Base-by-base conservation (phyloP, 2,329 filamentous ascomycete genomes). In the Apiospora koreana region DNA sequence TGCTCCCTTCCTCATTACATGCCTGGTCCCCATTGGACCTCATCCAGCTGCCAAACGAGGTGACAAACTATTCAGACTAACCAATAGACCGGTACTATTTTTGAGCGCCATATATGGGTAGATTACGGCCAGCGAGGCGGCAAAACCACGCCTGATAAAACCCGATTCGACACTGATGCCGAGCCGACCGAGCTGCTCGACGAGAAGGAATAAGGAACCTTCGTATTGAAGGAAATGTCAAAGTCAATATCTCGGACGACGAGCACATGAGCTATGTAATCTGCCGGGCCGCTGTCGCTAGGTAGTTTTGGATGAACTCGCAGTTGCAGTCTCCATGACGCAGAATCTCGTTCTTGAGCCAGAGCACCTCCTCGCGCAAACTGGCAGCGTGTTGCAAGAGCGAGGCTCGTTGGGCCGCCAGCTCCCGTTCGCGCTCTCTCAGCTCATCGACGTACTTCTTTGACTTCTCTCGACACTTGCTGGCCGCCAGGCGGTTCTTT, bases 381-480 rank as follows among this genome's bases (percentile, higher is more conserved):
- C 69, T 69, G 18, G 69, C 31, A 1, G 70, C 76, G 46, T 72
- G 68, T 1, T 72, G 73, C 21, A 71, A 46, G 3, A 81, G 74
- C 18, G 68, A 48, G 3, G 69, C 65, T 41, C 73, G 73, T 66
- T 73, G 72, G 10, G 67, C 50, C 21, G 71, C 70, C 21, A 73
- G 68, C 1, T 68, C 70, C 3, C 70, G 68, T 66, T 77, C 77
- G 9, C 74, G 70, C 31, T 74, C 73, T 68, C 78, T 74, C 10
- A 80, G 73, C 31, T 76, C 72, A 9, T 71, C 72, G 10, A 73
- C 70, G 10, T 75, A 75, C 1, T 74, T 73, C 62, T 77, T 78
- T 14, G 75, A 76, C 69, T 79, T 80, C 31, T 75, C 76, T 10
- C 79, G 76, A 74, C 77, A 80, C 58, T 76, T 77, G 38, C 72